Conservation (phyloP, 441 rosid species). For the Adansonia gregorii region DNA sequence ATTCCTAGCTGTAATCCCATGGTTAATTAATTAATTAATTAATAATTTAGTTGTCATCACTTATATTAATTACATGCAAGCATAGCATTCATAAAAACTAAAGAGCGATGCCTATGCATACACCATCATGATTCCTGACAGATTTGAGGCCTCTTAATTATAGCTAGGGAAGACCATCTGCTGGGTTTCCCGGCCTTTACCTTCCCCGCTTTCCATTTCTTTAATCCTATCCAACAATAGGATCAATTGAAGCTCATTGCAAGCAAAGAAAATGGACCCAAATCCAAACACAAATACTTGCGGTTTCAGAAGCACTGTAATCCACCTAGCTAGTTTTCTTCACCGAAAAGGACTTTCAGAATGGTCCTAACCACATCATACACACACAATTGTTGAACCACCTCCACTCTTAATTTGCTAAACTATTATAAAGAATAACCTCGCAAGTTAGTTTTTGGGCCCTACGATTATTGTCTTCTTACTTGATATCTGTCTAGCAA, state of each 20-base stretch:
- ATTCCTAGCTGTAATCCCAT: neutral
- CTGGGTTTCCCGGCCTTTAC: neutral
- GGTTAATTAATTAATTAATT: neutral
- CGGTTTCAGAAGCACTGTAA: neutral
- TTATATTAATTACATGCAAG: neutral
- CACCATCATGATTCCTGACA: neutral
- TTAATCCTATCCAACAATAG: neutral
- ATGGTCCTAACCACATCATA: constrained; percentile 15
- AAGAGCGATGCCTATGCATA: neutral
- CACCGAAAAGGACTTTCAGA: neutral
- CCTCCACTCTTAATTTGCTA: neutral
- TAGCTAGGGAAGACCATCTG: neutral
- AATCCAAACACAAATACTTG: neutral
- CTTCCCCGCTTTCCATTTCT: neutral
- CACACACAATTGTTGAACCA: neutral
- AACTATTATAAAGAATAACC: constrained; percentile 17
- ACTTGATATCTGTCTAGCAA: constrained; percentile 9
- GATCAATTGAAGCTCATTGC: neutral
- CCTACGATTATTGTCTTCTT: constrained; percentile 22
- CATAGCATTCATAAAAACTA: neutral
- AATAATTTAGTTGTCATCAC: neutral
- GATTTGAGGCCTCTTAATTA: neutral
- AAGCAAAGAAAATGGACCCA: constrained; percentile 13
- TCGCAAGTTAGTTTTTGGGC: constrained; percentile 21
- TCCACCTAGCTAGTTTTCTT: constrained; percentile 13